A percentile compares a stretch with the other conserved stretches of the same genome.
Evolutionary conservation across 2,329 filamentous ascomycete species (phyloP).

Genomic region (Stemphylium lycopersici): DNA sequence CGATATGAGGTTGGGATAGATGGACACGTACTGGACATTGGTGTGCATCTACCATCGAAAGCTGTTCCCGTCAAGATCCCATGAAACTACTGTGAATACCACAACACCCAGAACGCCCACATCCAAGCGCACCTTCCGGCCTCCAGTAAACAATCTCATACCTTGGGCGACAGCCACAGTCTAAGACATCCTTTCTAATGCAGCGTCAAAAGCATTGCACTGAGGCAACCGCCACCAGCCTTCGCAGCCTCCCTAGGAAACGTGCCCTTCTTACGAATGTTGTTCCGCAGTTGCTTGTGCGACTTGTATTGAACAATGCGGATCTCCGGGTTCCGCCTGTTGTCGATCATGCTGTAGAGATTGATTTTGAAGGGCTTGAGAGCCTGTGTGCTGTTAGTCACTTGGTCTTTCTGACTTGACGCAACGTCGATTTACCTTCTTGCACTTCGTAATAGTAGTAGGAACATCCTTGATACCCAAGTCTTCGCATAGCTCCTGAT

Average conservation of each 20-base stretch:
- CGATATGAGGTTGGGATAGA: no score
- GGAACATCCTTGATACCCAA: constrained; percentile 26
- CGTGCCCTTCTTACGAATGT: constrained; percentile 17
- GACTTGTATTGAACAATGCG: constrained; percentile 21
- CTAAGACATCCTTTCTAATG: background rate
- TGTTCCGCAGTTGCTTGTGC: constrained; percentile 19
- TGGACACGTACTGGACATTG: no score
- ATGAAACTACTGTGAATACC: no score
- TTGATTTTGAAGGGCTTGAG: constrained; percentile 32
- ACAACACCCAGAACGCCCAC: no score
- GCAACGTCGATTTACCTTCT: constrained; percentile 23
- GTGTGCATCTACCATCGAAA: no score
- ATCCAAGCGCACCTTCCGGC: background rate
- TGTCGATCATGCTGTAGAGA: constrained; percentile 31
- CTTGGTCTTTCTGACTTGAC: background rate
- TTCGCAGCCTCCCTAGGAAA: constrained; percentile 32
- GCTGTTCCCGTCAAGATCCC: no score
- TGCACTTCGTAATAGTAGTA: constrained; percentile 32
- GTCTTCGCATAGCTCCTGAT: constrained; percentile 36
- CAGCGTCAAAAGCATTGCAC: constrained; percentile 16
- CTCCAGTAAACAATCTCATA: background rate
- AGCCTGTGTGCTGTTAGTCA: constrained; percentile 16
- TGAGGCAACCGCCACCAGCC: constrained; percentile 28
- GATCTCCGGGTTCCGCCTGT: constrained; percentile 27
- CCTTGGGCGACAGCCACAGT: background rate